phyloP scores from a whole-genome alignment of 805 yeast genomes.

The Candida dajiaensis region DNA sequence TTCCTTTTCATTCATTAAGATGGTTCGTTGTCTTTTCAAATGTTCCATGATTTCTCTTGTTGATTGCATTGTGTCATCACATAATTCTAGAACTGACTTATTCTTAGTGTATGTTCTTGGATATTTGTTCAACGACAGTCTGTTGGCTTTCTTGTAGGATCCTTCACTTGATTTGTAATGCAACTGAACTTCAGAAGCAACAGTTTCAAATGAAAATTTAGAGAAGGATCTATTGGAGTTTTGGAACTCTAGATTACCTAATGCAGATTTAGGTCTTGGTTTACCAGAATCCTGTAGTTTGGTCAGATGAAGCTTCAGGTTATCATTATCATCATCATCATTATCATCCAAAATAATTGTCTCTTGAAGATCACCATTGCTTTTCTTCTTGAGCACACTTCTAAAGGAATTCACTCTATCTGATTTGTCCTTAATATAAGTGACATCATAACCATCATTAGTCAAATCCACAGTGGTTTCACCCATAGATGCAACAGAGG shows the following conservation, averaged over 20 bases:
- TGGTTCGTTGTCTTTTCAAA: constrained; percentile 20
- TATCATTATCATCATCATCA: constrained; percentile 16
- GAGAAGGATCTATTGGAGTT: constrained; percentile 8
- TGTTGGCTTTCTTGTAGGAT: not conserved
- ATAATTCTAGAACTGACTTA: constrained; percentile 14
- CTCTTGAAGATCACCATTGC: constrained; percentile 17
- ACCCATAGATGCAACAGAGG: constrained; percentile 2
- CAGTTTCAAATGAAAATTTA: constrained; percentile 19
- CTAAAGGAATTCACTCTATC: constrained; percentile 2
- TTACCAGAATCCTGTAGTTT: not conserved
- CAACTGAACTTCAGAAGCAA: constrained; percentile 21
- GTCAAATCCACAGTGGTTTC: constrained; percentile 10
- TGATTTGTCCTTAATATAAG: not conserved
- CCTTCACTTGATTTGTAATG: constrained; percentile 1
- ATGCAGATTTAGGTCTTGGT: constrained; percentile 11
- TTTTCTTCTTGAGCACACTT: constrained; percentile 13
- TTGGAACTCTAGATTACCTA: constrained; percentile 1
- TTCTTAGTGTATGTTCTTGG: not conserved
- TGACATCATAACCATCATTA: constrained; percentile 3
- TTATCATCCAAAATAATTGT: constrained; percentile 21
- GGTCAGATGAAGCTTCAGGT: not conserved
- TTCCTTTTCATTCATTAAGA: constrained; percentile 11
- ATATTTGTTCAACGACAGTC: not conserved
- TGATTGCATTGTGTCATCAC: constrained; percentile 22
- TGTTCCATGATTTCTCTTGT: constrained; percentile 18